phyloP scores from a whole-genome alignment of 257 asterid genomes.

The Coffea eugenioides region DNA sequence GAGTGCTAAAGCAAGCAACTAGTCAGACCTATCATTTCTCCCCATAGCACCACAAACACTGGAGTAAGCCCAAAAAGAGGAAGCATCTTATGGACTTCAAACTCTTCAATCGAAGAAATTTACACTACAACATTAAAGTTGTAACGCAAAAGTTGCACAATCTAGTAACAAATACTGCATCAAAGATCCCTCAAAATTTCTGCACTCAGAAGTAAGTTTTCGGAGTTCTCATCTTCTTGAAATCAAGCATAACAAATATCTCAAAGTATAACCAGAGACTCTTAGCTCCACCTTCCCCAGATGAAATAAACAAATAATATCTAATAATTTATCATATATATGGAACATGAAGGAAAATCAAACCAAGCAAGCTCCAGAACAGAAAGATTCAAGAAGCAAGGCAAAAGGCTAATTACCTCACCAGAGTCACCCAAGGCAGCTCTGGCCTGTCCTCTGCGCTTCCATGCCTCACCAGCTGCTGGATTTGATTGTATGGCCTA shows the following conservation, averaged over 20 bases:
- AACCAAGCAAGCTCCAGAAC: constrained; percentile 5
- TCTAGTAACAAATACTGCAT: background rate
- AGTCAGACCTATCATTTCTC: background rate
- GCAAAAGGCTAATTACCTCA: constrained; percentile 44
- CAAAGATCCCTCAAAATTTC: background rate
- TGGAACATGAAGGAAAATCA: constrained; percentile 1
- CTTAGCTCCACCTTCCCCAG: background rate
- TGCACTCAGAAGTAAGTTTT: background rate
- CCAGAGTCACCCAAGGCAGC: constrained; percentile 98
- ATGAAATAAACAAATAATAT: background rate
- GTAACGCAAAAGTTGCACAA: background rate
- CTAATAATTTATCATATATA: no score
- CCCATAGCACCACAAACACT: background rate
- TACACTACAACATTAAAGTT: background rate
- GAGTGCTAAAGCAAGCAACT: background rate
- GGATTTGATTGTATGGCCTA: constrained; percentile 94
- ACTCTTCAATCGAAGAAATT: background rate
- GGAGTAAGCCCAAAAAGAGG: background rate
- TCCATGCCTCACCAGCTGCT: constrained; percentile 98
- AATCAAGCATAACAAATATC: background rate
- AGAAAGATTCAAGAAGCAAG: constrained; percentile 12
- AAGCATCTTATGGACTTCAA: background rate
- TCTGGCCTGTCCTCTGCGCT: constrained; percentile 98
- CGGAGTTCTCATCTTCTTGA: background rate
- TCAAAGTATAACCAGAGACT: background rate